Evolutionary conservation across 495 filamentous ascomycete species (phyloP).

Genomic region (Penicillium flavigenum): DNA sequence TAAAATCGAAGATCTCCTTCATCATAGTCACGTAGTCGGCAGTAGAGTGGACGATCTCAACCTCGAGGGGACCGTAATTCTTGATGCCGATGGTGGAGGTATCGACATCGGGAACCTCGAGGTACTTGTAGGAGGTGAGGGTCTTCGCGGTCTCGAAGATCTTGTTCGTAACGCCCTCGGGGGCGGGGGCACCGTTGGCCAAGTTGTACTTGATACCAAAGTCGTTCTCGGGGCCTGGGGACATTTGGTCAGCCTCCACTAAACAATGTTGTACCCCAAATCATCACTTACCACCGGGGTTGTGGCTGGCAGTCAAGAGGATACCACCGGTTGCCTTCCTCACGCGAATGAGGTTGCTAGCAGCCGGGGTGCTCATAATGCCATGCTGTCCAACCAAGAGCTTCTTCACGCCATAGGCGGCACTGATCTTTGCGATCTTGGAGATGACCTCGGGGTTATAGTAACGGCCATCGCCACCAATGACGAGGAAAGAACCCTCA

Average conservation of each 20-base stretch:
- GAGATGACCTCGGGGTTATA: slow-evolving; percentile 96
- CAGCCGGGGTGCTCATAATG: slow-evolving; percentile 93
- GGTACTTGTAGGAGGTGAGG: slow-evolving; percentile 87
- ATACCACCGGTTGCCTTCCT: slow-evolving; percentile 94
- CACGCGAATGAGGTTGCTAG: slow-evolving; percentile 92
- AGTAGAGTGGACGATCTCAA: slow-evolving; percentile 91
- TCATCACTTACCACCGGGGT: slow-evolving; percentile 79
- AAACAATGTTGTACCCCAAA: background rate
- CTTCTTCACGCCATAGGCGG: slow-evolving; percentile 98
- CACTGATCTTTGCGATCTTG: slow-evolving; percentile 94
- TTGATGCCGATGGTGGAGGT: slow-evolving; percentile 76
- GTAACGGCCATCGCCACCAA: slow-evolving; percentile 95
- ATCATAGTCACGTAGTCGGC: slow-evolving; percentile 91
- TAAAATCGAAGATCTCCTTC: slow-evolving; percentile 97
- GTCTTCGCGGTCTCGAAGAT: slow-evolving; percentile 89
- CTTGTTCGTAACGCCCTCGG: slow-evolving; percentile 94
- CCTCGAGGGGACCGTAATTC: slow-evolving; percentile 80
- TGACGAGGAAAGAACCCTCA: slow-evolving; percentile 85
- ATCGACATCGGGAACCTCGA: slow-evolving; percentile 83
- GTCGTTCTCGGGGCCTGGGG: slow-evolving; percentile 80
- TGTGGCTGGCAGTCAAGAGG: slow-evolving; percentile 94
- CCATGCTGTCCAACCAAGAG: slow-evolving; percentile 92
- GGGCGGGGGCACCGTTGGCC: slow-evolving; percentile 89
- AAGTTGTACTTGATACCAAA: slow-evolving; percentile 99
- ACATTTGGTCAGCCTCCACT: slow-evolving; percentile 1